Evolutionary conservation across 495 filamentous ascomycete genomes (phyloP).

Genomic region (Xylaria telfairii): DNA sequence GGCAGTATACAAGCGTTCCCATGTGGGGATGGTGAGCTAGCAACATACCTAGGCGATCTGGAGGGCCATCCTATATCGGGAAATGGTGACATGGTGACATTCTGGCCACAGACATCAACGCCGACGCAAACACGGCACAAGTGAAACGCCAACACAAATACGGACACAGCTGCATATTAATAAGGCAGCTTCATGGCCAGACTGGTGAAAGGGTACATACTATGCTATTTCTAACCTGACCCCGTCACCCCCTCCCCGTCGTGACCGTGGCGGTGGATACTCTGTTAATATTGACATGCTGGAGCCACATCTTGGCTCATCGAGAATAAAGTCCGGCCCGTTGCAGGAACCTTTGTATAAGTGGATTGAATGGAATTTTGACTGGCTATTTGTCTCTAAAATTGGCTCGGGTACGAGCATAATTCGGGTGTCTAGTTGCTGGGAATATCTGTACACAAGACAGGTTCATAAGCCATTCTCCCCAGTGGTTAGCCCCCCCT

Average conservation of each 20-base stretch:
- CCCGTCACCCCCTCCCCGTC: neutral
- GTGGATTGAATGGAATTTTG: conserved; percentile 11
- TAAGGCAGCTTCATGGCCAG: conserved; percentile 12
- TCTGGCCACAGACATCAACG: conserved; percentile 1
- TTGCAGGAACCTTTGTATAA: conserved; percentile 13
- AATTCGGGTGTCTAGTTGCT: conserved; percentile 18
- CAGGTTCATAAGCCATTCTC: conserved; percentile 12
- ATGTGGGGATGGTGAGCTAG: conserved; percentile 11
- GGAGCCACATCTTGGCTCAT: conserved; percentile 4
- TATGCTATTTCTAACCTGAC: neutral
- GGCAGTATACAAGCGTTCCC: neutral
- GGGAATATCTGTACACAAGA: conserved; percentile 17
- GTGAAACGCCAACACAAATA: neutral
- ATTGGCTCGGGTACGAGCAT: conserved; percentile 22
- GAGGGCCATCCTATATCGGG: conserved; percentile 18
- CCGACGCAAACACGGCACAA: neutral
- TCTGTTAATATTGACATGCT: neutral
- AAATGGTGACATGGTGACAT: neutral
- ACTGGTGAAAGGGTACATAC: neutral
- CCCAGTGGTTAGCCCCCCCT: neutral
- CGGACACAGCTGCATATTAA: conserved; percentile 13
- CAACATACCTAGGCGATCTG: neutral
- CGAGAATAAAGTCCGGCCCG: conserved; percentile 12
- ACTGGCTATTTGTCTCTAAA: conserved; percentile 10
- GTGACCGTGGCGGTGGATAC: conserved; percentile 5